Percentiles rank a stretch among this genome's conserved stretches.
Conservation (phyloP, 2,329 filamentous ascomycete species). For the Tolypocladium album region DNA sequence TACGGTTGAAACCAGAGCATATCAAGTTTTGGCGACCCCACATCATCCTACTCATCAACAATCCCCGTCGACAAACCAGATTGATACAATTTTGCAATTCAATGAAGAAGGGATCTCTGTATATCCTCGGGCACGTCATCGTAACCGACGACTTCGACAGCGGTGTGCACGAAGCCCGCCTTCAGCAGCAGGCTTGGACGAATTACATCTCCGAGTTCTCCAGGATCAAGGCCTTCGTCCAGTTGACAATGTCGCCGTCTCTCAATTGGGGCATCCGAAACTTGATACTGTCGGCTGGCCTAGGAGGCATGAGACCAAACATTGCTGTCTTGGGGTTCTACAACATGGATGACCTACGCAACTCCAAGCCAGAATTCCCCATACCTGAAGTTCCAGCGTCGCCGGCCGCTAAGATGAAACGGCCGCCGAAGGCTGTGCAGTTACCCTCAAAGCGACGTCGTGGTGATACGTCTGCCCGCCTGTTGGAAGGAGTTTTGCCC, state of each 20-base stretch:
- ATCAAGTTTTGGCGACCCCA: constrained; percentile 92
- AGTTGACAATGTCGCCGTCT: constrained; percentile 71
- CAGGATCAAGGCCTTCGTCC: constrained; percentile 81
- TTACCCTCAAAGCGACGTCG: constrained; percentile 27
- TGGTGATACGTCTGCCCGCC: constrained; percentile 43
- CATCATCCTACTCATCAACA: constrained; percentile 73
- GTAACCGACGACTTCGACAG: constrained; percentile 72
- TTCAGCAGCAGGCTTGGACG: constrained; percentile 74
- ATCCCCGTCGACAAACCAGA: constrained; percentile 70
- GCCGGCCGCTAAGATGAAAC: constrained; percentile 19
- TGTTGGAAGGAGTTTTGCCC: constrained; percentile 49
- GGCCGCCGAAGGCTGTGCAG: constrained; percentile 16
- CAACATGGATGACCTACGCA: constrained; percentile 66
- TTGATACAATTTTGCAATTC: constrained; percentile 89
- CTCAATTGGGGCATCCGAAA: constrained; percentile 81
- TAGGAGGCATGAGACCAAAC: constrained; percentile 83
- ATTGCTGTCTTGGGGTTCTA: constrained; percentile 75
- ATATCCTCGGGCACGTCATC: constrained; percentile 80
- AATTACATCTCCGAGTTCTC: constrained; percentile 76
- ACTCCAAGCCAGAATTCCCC: constrained; percentile 42
- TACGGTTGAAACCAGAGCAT: constrained; percentile 76
- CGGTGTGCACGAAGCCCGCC: constrained; percentile 69
- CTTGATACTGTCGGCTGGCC: constrained; percentile 66
- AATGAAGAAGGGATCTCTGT: constrained; percentile 76
- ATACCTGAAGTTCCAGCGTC: constrained; percentile 39